phyloP scores from a whole-genome alignment of 148 eudicot genomes.

The Rheum nobile region DNA sequence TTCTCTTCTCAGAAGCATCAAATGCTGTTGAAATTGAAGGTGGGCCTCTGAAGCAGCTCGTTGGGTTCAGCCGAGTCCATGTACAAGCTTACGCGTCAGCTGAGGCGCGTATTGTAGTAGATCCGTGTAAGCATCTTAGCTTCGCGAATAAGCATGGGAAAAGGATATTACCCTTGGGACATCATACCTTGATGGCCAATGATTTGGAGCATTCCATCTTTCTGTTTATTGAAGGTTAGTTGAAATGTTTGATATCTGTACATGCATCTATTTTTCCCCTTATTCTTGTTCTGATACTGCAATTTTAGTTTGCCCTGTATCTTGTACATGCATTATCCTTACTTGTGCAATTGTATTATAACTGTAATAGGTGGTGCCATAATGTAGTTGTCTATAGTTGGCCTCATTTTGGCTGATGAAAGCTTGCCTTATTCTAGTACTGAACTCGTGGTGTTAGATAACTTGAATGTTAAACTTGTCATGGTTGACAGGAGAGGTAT shows the following conservation, averaged over 20 bases:
- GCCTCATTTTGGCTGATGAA: neutral
- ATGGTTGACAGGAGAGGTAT: too few species aligned
- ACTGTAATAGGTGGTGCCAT: neutral
- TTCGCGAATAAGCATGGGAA: slow-evolving; percentile 61
- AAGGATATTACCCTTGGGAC: slow-evolving; percentile 58
- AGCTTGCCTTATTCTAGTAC: neutral
- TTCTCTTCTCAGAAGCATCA: slow-evolving; percentile 44
- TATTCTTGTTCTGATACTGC: neutral
- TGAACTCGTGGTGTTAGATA: too few species aligned
- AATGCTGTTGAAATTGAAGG: slow-evolving; percentile 26
- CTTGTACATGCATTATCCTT: neutral
- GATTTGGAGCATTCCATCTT: slow-evolving; percentile 34
- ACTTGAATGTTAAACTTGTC: too few species aligned
- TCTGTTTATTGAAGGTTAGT: neutral
- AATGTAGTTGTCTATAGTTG: neutral
- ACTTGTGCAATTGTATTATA: neutral
- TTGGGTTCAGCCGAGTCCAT: slow-evolving; percentile 70
- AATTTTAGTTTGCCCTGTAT: neutral
- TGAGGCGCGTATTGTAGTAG: slow-evolving; percentile 30
- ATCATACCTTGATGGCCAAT: slow-evolving; percentile 43
- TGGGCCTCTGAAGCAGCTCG: slow-evolving; percentile 55
- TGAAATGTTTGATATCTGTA: neutral
- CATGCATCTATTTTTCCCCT: neutral
- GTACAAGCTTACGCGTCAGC: slow-evolving; percentile 22
- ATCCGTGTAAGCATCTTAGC: slow-evolving; percentile 77